Evolutionary conservation across 2,329 filamentous ascomycete genomes (phyloP).

Genomic region (Claviceps arundinis): DNA sequence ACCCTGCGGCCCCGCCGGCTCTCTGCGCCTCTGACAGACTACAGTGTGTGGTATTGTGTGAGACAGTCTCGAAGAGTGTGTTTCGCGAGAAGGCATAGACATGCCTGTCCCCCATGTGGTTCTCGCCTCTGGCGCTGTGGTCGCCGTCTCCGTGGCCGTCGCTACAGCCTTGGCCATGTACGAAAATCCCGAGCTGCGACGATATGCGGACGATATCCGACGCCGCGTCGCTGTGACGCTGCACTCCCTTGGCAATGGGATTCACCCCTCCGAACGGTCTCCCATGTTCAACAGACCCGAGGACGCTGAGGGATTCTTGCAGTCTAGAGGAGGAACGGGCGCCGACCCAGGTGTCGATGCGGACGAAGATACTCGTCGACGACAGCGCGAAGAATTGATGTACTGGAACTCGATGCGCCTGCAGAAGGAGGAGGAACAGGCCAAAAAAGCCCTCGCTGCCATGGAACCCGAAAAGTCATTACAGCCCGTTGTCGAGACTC

Average conservation of each 20-base stretch:
- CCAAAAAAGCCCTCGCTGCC: neutral
- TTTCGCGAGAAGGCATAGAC: constrained; percentile 4
- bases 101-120: constrained; percentile 45
- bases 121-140: constrained; percentile 42
- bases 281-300: constrained; percentile 53
- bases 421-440: constrained; percentile 34
- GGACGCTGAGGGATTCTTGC: constrained; percentile 50
- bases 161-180: constrained; percentile 48
- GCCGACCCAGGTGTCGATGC: constrained; percentile 41
- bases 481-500: neutral
- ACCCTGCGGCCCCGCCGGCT: too few relatives aligned
- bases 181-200: constrained; percentile 50
- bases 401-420: constrained; percentile 50
- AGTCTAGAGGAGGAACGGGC: constrained; percentile 30
- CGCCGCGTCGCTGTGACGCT: constrained; percentile 47
- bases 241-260: constrained; percentile 44
- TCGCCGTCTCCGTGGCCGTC: constrained; percentile 43
- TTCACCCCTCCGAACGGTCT: constrained; percentile 33
- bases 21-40: too few relatives aligned
- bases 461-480: neutral
- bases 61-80: too few relatives aligned
- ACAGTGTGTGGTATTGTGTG: too few relatives aligned
- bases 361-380: constrained; percentile 46
- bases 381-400: constrained; percentile 50
- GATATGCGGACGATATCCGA: constrained; percentile 47